Evolutionary conservation across 2,329 filamentous ascomycete species (phyloP), one percentile per base, ranked within the genome.

Genomic region (Exophiala bonariae): DNA sequence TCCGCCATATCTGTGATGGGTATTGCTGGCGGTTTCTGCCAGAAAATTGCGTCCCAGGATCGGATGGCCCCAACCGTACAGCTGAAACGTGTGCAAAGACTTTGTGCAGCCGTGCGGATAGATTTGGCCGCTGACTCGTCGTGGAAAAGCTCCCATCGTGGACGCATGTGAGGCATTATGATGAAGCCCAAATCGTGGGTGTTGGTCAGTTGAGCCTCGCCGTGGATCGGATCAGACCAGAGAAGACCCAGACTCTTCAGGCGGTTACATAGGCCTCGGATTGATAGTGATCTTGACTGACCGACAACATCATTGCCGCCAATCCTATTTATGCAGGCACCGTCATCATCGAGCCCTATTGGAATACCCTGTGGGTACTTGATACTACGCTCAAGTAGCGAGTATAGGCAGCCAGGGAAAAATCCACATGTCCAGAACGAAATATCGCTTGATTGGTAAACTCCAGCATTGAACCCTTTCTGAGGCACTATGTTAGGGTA

Each of bases 181-280:
- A 80, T 79, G 54, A 80, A 80, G 0, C 76, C 75, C 48, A 80
- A 68, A 33, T 80, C 77, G 47, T 80, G 77, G 0, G 76, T 80
- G 44, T 79, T 73, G 3, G 66, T 78, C 22, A 73, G 68, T 49
- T 6, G 6, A 11, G 23, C 23, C 11, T 26, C 23, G 23, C 23
- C 23, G 11, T 26, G 23, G 23, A 26, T 26, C 23, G 23, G 23
- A 11, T 26, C 11, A 11, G 23, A 26, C 23, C 23, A 26, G 23
- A 26, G 6, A 11, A 26, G 23, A 11, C 23, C 49, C 60, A 7
- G 66, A 59, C 62, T 72, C 72, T 13, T 38, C 52, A 39, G 71
- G 65, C 0, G 73, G 51, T 17, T 16, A 13, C 18, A 17, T 11
- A 26, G 11, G 11, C n/a, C n/a, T n/a, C n/a, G n/a, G n/a, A 11